Evolutionary conservation across 2,329 filamentous ascomycete species (phyloP), one percentile per base, ranked within the genome.

Genomic region (Raffaelea deltoideospora): DNA sequence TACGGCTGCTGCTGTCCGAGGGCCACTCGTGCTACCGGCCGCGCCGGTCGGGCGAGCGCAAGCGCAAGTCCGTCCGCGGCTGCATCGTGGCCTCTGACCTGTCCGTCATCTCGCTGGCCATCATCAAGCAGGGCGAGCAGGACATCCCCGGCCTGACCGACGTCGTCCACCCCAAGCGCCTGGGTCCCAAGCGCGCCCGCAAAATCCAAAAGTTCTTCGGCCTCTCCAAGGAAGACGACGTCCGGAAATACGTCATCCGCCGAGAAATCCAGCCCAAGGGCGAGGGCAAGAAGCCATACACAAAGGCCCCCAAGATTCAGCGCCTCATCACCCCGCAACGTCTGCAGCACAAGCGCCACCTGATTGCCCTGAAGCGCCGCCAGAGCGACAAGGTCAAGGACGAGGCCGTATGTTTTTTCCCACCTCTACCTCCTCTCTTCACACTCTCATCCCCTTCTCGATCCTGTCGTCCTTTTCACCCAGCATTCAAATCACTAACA

Each of bases 201-300:
- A 98, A 96, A 86, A 96, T 98, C 72, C 85, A 88, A 68, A 81
- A 79, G 64, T 98, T 98, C 82, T 98, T 96, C 74, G 79, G 85
- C 72, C 83, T 98, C 77, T 88, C 80, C 83, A 96, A 96, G 87
- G 87, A 96, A 80, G 90, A 98, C 76, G 90, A 98, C 83, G 82
- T 90, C 69, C 88, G 90, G 75, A 95, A 96, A 75, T 98, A 94
- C 72, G 90, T 98, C 67, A 96, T 98, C 60, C 90, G 90, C 64
- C 90, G 90, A 65, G 90, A 96, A 67, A 79, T 98, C 58, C 78
- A 86, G 72, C 83, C 85, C 62, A 93, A 93, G 81, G 82, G 79
- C 60, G 90, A 96, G 76, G 88, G 86, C 69, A 92, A 90, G 72
- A 81, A 84, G 71, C 69, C 87, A 56, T 96, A 96, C 80, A 95